Conservation (phyloP, 495 filamentous ascomycete species). For the Penicillium herquei region DNA sequence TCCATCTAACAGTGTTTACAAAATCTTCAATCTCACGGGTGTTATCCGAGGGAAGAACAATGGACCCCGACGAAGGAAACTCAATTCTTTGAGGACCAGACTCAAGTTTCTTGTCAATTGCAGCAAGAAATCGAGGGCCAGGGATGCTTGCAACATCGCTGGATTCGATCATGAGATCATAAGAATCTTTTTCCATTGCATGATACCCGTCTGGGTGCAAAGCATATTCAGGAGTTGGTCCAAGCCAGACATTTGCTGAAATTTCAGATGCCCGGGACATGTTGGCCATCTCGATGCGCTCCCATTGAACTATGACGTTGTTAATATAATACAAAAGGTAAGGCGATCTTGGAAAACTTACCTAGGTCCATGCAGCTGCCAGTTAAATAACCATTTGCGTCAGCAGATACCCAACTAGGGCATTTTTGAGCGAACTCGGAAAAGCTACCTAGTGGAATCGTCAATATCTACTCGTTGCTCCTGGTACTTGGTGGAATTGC, state of each 20-base stretch:
- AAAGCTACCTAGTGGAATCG: slow-evolving; percentile 57
- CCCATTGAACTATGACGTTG: slow-evolving; percentile 63
- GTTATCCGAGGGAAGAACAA: slow-evolving; percentile 76
- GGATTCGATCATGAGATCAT: slow-evolving; percentile 81
- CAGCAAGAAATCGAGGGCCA: slow-evolving; percentile 51
- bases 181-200: slow-evolving; percentile 32
- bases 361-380: slow-evolving; percentile 86
- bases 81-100: slow-evolving; percentile 61
- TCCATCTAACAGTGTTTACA: slow-evolving; percentile 83
- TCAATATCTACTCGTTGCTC: slow-evolving; percentile 5
- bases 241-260: slow-evolving; percentile 83
- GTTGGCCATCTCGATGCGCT: slow-evolving; percentile 85
- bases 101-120: slow-evolving; percentile 57
- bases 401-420: slow-evolving; percentile 67
- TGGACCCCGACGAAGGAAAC: slow-evolving; percentile 90
- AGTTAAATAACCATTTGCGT: slow-evolving; percentile 70
- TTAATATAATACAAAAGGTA: slow-evolving; percentile 7
- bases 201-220: slow-evolving; percentile 20
- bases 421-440: slow-evolving; percentile 69
- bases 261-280: slow-evolving; percentile 93
- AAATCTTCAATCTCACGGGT: slow-evolving; percentile 78
- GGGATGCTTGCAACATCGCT: slow-evolving; percentile 75
- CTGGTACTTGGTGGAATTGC: neutral
- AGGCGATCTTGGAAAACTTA: slow-evolving; percentile 34
- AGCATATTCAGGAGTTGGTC: slow-evolving; percentile 75